phyloP scores from a whole-genome alignment of 2,329 filamentous ascomycete genomes.

The Aspergillus bombycis region DNA sequence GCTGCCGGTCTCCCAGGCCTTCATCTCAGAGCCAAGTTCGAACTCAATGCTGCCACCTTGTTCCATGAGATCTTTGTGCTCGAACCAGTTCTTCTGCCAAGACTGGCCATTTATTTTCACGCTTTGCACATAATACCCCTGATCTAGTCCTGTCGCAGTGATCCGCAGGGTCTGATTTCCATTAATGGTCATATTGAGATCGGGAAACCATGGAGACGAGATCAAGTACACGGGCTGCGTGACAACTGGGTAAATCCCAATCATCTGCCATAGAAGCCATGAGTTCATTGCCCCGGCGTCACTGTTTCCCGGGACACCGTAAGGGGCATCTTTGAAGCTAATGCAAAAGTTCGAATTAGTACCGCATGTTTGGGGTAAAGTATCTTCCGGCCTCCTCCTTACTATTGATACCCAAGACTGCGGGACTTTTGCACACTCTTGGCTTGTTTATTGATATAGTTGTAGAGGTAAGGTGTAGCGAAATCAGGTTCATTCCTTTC shows the following conservation, averaged over 20 bases:
- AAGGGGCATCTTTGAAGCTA: constrained; percentile 57
- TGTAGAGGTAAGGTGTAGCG: constrained; percentile 69
- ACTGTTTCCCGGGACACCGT: constrained; percentile 68
- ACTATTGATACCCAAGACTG: constrained; percentile 59
- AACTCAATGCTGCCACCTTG: constrained; percentile 55
- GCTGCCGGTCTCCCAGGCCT: constrained; percentile 53
- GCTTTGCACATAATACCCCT: constrained; percentile 57
- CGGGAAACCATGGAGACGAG: constrained; percentile 49
- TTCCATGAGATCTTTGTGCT: constrained; percentile 51
- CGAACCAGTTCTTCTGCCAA: constrained; percentile 60
- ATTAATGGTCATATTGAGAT: constrained; percentile 38
- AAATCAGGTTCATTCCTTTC: constrained; percentile 68
- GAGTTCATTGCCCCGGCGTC: constrained; percentile 62
- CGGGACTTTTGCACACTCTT: constrained; percentile 64
- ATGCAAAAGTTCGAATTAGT: background rate
- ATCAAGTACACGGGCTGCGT: constrained; percentile 53
- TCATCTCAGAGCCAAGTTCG: constrained; percentile 41
- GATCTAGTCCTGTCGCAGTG: constrained; percentile 46
- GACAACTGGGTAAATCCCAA: constrained; percentile 54
- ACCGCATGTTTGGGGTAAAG: background rate
- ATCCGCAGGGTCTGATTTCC: constrained; percentile 48
- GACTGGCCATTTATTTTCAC: constrained; percentile 56
- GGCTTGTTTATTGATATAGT: constrained; percentile 67
- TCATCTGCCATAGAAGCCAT: constrained; percentile 56
- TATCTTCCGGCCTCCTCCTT: constrained; percentile 2